Conservation (phyloP, 129 eudicot species). For the Escallonia rubra region DNA sequence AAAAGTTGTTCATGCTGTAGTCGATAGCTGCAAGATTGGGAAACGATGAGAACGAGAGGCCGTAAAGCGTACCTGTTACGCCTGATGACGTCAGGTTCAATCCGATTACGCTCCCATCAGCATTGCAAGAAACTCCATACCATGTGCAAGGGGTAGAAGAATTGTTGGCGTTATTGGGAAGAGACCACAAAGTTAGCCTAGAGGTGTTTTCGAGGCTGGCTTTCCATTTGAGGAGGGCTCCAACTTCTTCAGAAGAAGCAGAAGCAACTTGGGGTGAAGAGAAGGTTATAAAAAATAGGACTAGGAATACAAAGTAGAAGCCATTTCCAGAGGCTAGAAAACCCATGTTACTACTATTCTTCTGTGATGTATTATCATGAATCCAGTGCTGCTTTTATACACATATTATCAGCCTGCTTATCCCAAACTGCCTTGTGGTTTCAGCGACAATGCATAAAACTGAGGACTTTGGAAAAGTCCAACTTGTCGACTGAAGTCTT, state of each 20-base stretch:
- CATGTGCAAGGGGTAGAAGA: conserved; percentile 5
- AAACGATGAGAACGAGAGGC: conserved; percentile 12
- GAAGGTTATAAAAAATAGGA: not conserved
- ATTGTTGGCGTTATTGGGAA: not conserved
- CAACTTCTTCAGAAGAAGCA: not conserved
- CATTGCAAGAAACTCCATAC: conserved; percentile 23
- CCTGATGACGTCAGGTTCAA: conserved; percentile 2
- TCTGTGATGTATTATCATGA: not conserved
- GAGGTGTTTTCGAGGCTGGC: conserved; percentile 10
- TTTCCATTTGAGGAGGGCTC: conserved; percentile 19
- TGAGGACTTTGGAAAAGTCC: no score
- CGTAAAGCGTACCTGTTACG: conserved; percentile 22
- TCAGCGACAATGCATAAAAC: no score
- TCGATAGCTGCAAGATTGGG: conserved; percentile 12
- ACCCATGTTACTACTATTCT: not conserved
- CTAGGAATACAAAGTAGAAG: not conserved
- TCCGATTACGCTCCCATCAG: not conserved
- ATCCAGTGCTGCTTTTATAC: no score
- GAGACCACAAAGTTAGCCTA: conserved; percentile 4
- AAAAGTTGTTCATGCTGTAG: conserved; percentile 16
- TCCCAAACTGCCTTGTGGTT: no score
- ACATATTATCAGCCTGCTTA: no score
- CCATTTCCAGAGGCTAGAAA: not conserved
- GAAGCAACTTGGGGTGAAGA: not conserved
- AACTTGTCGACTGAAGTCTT: no score